Evolutionary conservation across 306 rosid genomes (phyloP).

Genomic region (Prunus mume): DNA sequence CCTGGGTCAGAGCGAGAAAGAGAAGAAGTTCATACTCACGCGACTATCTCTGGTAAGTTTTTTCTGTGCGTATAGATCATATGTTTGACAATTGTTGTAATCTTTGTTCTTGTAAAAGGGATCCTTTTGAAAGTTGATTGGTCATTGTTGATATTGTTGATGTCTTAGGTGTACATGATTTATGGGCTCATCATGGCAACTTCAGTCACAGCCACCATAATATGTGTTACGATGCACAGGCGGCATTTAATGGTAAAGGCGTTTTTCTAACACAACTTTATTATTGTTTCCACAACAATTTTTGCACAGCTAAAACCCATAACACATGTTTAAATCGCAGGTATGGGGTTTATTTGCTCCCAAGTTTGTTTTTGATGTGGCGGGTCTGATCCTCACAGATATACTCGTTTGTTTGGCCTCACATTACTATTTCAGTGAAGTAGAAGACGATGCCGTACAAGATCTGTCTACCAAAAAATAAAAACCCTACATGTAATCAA

Average conservation of each 20-base stretch:
- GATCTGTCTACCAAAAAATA: neutral
- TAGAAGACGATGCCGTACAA: neutral
- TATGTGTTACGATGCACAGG: constrained; percentile 84
- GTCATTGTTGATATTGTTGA: neutral
- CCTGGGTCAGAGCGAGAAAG: constrained; percentile 31
- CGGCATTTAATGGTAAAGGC: constrained; percentile 89
- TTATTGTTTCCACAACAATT: neutral
- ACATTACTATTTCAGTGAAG: constrained; percentile 51
- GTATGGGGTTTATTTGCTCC: constrained; percentile 99
- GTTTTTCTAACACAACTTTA: neutral
- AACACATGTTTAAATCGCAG: constrained; percentile 38
- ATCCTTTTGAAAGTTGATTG: neutral
- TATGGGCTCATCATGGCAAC: constrained; percentile 68
- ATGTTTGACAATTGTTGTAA: too few relatives aligned
- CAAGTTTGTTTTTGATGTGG: constrained; percentile 83
- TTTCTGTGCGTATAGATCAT: neutral
- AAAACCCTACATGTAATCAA: neutral
- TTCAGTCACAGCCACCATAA: constrained; percentile 60
- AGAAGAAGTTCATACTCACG: constrained; percentile 37
- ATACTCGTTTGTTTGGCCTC: constrained; percentile 67
- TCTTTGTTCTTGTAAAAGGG: too few relatives aligned
- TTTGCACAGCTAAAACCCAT: neutral
- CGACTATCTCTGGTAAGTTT: constrained; percentile 73
- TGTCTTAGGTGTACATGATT: constrained; percentile 61
- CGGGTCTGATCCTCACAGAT: constrained; percentile 68